Conservation (phyloP, 345 rosid genomes). For the Corymbia maculata region DNA sequence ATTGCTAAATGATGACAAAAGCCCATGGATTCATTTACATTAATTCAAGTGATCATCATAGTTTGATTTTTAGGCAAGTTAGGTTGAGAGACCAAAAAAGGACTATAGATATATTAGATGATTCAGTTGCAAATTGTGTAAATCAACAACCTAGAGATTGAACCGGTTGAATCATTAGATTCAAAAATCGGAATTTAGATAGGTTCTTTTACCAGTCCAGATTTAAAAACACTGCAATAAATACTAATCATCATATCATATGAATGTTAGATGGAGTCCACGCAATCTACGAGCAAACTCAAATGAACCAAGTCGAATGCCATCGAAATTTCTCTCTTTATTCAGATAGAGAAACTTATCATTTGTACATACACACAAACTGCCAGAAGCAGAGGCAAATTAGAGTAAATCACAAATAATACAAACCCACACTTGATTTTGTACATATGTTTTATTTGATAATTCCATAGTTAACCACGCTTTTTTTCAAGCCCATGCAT, state of each 20-base stretch:
- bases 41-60: no score
- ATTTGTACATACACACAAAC: neutral
- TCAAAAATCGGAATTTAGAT: neutral
- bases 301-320: neutral
- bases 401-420: neutral
- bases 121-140: neutral
- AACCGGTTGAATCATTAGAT: neutral
- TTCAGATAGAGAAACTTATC: neutral
- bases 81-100: neutral
- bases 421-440: neutral
- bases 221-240: no score
- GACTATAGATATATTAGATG: no score
- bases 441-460: neutral
- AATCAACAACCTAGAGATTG: neutral
- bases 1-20: neutral
- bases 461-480: neutral
- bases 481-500: neutral
- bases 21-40: neutral
- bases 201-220: neutral
- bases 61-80: neutral
- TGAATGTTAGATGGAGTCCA: neutral
- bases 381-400: neutral
- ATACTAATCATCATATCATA: neutral
- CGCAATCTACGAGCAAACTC: neutral
- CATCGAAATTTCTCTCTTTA: neutral